Evolutionary conservation across 768 basidiomycete genomes (phyloP).

Genomic region (Termitomyces sp.): DNA sequence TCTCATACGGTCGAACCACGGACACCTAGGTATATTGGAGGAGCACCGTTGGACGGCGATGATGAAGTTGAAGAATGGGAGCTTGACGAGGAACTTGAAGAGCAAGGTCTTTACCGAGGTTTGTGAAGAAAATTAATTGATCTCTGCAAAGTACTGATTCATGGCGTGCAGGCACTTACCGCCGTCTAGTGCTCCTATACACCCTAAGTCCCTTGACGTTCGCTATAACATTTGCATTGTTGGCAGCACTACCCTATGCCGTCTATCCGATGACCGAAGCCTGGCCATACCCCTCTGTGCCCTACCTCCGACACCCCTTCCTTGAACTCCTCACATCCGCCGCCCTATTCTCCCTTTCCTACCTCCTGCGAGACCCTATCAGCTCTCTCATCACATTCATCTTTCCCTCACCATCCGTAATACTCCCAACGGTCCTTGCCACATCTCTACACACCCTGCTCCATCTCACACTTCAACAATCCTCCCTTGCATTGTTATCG

Average conservation of each 20-base stretch:
- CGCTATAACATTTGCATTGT: conserved; percentile 44
- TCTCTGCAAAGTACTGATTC: background rate
- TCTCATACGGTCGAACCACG: background rate
- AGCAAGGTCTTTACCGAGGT: conserved; percentile 52
- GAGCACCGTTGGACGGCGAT: conserved; percentile 26
- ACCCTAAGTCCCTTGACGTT: conserved; percentile 58
- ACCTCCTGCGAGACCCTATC: conserved; percentile 51
- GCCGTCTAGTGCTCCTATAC: conserved; percentile 52
- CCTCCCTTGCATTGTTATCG: conserved; percentile 51
- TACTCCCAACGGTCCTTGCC: conserved; percentile 32
- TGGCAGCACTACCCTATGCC: conserved; percentile 49
- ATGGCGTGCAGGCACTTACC: conserved; percentile 57
- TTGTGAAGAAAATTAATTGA: conserved; percentile 13
- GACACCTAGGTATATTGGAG: conserved; percentile 11
- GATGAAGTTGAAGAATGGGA: conserved; percentile 29
- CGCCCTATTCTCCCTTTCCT: conserved; percentile 59
- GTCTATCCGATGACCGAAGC: conserved; percentile 41
- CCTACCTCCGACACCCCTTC: conserved; percentile 58
- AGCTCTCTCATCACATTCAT: conserved; percentile 34
- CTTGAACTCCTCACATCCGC: conserved; percentile 63
- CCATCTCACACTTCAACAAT: conserved; percentile 53
- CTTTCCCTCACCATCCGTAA: conserved; percentile 23
- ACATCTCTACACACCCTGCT: conserved; percentile 48
- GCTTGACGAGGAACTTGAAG: conserved; percentile 43
- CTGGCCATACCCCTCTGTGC: conserved; percentile 40